A percentile compares a stretch with the other conserved stretches of the same genome.
These are phyloP conservation scores for Talaromyces albobiverticillius DNA, from an alignment of 2,329 filamentous ascomycete genomes.

Conservation along the genomic window DNA sequence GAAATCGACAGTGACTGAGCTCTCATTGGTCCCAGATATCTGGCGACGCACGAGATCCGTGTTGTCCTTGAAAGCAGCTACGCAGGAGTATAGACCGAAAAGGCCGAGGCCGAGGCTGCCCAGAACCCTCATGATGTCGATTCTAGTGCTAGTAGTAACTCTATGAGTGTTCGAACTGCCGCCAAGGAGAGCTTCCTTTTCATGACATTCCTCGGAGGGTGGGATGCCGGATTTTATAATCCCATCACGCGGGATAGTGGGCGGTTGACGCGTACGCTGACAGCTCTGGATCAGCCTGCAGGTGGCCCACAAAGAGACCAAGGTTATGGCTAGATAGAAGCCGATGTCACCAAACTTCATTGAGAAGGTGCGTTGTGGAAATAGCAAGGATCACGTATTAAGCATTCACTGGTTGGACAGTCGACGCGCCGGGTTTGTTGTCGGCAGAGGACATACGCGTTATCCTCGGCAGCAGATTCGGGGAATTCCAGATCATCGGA, in stretches of 20 bases:
- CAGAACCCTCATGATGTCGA: constrained; percentile 6
- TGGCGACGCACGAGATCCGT: not conserved
- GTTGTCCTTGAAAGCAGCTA: not conserved
- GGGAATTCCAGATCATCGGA: too few relatives aligned
- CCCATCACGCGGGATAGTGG: not conserved
- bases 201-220: not conserved
- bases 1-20: constrained; percentile 48
- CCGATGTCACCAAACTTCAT: constrained; percentile 9
- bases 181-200: not conserved
- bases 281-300: not conserved
- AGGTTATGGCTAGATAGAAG: not conserved
- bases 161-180: not conserved
- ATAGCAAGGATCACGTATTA: not conserved
- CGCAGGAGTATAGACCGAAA: constrained; percentile 12
- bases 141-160: not conserved
- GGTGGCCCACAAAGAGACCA: constrained; percentile 5
- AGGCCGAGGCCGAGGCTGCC: constrained; percentile 5
- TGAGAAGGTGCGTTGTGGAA: constrained; percentile 8
- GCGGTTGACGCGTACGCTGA: constrained; percentile 5
- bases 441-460: too few relatives aligned
- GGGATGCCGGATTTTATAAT: not conserved
- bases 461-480: too few relatives aligned
- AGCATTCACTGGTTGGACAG: too few relatives aligned
- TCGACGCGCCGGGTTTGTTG: not conserved
- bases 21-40: constrained; percentile 6